Evolutionary conservation across 1,284 basidiomycete genomes (phyloP).

Genomic region (Erythrobasidium hasegawianum): DNA sequence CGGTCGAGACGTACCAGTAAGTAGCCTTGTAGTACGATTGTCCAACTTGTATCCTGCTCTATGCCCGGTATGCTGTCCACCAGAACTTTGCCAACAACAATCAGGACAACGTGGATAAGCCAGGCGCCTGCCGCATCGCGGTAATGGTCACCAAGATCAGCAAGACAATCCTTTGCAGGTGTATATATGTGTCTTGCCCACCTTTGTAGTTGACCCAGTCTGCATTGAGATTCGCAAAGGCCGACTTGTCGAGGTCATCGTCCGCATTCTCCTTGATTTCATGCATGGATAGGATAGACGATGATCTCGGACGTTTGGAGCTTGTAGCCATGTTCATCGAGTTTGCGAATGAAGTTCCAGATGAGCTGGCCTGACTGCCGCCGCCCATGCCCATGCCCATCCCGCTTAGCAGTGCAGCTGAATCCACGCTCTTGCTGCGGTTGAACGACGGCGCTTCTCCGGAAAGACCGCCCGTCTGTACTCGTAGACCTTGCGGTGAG

Average conservation of each 20-base stretch:
- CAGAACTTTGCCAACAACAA: conserved; percentile 82
- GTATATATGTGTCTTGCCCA: conserved; percentile 49
- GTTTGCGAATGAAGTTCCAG: no score
- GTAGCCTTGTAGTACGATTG: conserved; percentile 86
- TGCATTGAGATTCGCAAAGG: conserved; percentile 74
- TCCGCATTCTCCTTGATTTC: conserved; percentile 51
- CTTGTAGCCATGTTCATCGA: neutral
- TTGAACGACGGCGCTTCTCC: neutral
- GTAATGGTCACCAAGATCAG: neutral
- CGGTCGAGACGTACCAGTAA: conserved; percentile 64
- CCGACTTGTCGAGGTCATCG: conserved; percentile 50
- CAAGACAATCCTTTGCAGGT: conserved; percentile 1
- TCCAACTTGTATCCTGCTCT: conserved; percentile 92
- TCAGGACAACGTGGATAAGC: conserved; percentile 94
- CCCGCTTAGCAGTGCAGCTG: no score
- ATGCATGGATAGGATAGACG: conserved; percentile 50
- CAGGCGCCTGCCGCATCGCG: conserved; percentile 82
- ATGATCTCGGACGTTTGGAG: conserved; percentile 31
- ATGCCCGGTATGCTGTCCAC: conserved; percentile 93
- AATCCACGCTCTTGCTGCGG: neutral
- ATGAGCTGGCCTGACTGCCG: no score
- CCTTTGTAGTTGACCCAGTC: conserved; percentile 99
- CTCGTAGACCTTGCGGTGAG: neutral
- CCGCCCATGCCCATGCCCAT: neutral
- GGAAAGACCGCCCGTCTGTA: neutral